A percentile compares a stretch with the other conserved stretches of the same genome.
Evolutionary conservation across 2,329 filamentous ascomycete genomes (phyloP).

Genomic region (Cordyceps militaris): DNA sequence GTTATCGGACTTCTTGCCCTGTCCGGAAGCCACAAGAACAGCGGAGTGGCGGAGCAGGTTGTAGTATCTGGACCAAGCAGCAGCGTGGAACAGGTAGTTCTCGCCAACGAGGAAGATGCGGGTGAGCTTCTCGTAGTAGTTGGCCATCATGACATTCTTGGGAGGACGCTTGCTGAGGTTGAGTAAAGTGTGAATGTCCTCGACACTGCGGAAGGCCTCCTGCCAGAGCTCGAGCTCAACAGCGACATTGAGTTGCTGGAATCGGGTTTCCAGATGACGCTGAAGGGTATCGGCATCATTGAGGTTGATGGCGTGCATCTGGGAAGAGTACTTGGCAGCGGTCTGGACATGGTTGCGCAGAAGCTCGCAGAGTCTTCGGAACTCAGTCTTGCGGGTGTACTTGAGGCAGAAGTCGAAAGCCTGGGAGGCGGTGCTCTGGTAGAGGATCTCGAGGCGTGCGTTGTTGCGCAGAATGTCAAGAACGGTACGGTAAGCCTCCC

Average conservation of each 20-base stretch:
- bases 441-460: slow-evolving; percentile 92
- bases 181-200: slow-evolving; percentile 96
- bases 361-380: slow-evolving; percentile 94
- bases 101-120: slow-evolving; percentile 98
- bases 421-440: slow-evolving; percentile 95
- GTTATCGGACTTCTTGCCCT: slow-evolving; percentile 90
- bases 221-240: slow-evolving; percentile 98
- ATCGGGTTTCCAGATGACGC: slow-evolving; percentile 93
- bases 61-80: slow-evolving; percentile 96
- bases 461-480: slow-evolving; percentile 99
- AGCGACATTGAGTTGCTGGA: slow-evolving; percentile 96
- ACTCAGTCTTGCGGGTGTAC: slow-evolving; percentile 98
- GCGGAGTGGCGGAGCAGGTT: slow-evolving; percentile 90
- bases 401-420: slow-evolving; percentile 98
- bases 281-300: slow-evolving; percentile 96
- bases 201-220: slow-evolving; percentile 97
- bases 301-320: slow-evolving; percentile 99
- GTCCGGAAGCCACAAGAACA: slow-evolving; percentile 71
- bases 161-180: slow-evolving; percentile 96
- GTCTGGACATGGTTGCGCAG: slow-evolving; percentile 98
- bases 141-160: slow-evolving; percentile 99
- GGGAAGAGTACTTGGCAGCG: slow-evolving; percentile 95
- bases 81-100: slow-evolving; percentile 98
- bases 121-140: slow-evolving; percentile 99
- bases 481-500: slow-evolving; percentile 98